These are phyloP conservation scores for Arabidopsis hybrid DNA, from an alignment of 441 rosid species.

Conservation along the genomic window DNA sequence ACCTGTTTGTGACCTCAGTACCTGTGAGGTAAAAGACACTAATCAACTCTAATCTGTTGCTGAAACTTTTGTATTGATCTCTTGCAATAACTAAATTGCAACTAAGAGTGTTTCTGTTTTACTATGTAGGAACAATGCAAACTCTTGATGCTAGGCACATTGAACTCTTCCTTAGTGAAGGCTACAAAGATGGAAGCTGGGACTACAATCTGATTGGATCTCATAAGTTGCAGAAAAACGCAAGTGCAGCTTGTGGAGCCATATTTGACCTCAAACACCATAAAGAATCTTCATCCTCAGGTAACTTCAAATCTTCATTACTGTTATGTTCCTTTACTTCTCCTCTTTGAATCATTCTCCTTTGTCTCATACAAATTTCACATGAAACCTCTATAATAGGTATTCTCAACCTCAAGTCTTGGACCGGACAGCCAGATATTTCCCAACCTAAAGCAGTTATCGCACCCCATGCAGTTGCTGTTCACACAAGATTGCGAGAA, in stretches of 20 bases:
- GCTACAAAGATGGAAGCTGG: slow-evolving; percentile 76
- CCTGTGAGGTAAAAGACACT: slow-evolving; percentile 74
- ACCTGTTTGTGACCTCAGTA: slow-evolving; percentile 89
- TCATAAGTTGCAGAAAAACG: slow-evolving; percentile 55
- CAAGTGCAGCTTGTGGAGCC: slow-evolving; percentile 75
- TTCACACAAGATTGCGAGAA: slow-evolving; percentile 82
- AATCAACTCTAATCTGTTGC: background rate
- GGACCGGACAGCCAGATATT: slow-evolving; percentile 79
- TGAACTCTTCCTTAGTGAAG: slow-evolving; percentile 74
- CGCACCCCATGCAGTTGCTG: slow-evolving; percentile 80
- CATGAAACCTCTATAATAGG: slow-evolving; percentile 47
- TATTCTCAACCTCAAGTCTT: slow-evolving; percentile 70
- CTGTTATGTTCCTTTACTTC: slow-evolving; percentile 9
- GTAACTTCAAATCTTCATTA: slow-evolving; percentile 48
- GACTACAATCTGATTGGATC: slow-evolving; percentile 75
- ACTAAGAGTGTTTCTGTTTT: slow-evolving; percentile 8
- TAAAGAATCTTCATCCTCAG: slow-evolving; percentile 62
- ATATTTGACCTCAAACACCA: slow-evolving; percentile 82
- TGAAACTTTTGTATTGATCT: slow-evolving; percentile 7
- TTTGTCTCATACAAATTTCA: background rate
- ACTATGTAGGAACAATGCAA: slow-evolving; percentile 93
- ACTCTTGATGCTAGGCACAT: slow-evolving; percentile 89
- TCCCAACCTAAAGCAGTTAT: slow-evolving; percentile 89
- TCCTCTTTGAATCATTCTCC: slow-evolving; percentile 3
- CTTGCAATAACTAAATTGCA: slow-evolving; percentile 7